Base-by-base conservation (phyloP, 257 asterid species). In the Salvia miltiorrhiza region DNA sequence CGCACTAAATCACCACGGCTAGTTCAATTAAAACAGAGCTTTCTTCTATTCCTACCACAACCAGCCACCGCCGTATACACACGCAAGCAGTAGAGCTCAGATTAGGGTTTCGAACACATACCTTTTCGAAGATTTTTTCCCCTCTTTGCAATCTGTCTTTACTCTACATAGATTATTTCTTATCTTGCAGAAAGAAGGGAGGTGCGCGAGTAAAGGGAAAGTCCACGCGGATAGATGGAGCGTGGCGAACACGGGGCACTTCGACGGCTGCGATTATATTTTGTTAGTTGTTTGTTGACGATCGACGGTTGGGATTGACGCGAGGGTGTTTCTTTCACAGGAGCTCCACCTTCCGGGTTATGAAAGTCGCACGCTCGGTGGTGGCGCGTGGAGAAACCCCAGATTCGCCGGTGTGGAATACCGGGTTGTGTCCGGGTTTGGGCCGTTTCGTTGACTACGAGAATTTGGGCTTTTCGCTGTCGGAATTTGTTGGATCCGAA, bases 31-130 rank as follows among this genome's bases (percentile, higher is more conserved):
- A 60, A 71, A 28, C 6, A 7, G 26, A 47, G 7, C n/a, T 20
- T 2, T 16, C 11, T 9, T 23, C n/a, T 13, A 7, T 4, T 37
- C 35, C 77, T 16, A 32, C 75, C n/a, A 28, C 40, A 60, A 65
- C 40, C n/a, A 66, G 62, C 55, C 69, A 66, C 67, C 70, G 14
- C 24, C 58, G 21, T 48, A 19, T 3, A 21, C 35, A 33, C 5
- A 32, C 28, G 47, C 32, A 30, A 60, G 58, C 53, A 41, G 28
- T 28, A 21, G 23, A 61, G 14, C 67, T 21, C 26, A 73, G 28
- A 67, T 63, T 74, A 72, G 78, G 82, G 78, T 76, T 65, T 35
- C 40, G 73, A 57, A 54, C 40, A 67, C 84, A 40, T 77, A 80
- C 85, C 85, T 77, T 55, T 62, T 39, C 28, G 76, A 63, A 53